Conservation (phyloP, 75 land plant genomes). For the Ceratopteris richardii region DNA sequence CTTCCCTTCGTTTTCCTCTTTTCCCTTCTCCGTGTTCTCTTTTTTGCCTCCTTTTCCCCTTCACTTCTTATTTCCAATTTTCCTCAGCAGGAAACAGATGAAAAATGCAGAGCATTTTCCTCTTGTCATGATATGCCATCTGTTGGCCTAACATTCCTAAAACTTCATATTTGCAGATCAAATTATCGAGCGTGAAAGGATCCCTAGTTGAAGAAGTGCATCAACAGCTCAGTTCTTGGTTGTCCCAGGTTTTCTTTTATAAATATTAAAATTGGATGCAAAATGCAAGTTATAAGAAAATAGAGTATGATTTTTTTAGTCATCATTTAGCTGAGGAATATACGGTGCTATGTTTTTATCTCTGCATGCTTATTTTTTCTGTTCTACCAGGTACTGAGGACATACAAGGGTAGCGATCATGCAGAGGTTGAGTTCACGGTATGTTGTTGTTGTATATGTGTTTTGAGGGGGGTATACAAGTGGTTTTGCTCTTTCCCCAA, state of each 20-base stretch:
- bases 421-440: constrained; percentile 89
- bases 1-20: too few species aligned
- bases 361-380: not conserved
- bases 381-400: constrained; percentile 51
- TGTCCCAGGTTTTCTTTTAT: constrained; percentile 55
- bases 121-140: too few species aligned
- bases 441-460: too few species aligned
- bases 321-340: not conserved
- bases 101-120: too few species aligned
- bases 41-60: too few species aligned
- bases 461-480: too few species aligned
- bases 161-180: constrained; percentile 36
- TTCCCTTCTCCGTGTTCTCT: too few species aligned
- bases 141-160: too few species aligned
- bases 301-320: too few species aligned
- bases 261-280: not conserved
- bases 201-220: constrained; percentile 83
- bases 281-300: not conserved
- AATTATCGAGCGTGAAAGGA: constrained; percentile 56
- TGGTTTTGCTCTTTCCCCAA: too few species aligned
- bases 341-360: not conserved
- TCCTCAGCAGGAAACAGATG: too few species aligned
- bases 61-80: too few species aligned
- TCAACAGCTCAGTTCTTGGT: constrained; percentile 73
- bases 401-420: constrained; percentile 76